Base-by-base conservation (phyloP, 352 stramenopile species). In the Pythium brachiatum region DNA sequence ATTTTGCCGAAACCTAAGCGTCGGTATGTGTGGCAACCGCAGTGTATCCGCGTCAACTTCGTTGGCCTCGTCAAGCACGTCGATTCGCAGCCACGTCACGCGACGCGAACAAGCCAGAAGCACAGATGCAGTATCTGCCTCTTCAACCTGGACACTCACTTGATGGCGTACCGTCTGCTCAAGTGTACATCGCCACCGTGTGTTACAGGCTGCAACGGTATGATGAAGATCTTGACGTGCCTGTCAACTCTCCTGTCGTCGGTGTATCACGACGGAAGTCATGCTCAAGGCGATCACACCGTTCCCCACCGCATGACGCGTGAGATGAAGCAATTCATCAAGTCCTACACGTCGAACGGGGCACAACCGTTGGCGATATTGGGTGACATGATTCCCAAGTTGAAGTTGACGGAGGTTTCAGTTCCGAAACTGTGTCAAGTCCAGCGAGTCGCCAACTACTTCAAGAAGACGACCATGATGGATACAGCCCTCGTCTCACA, bases 391-490 rank as follows among this genome's bases (percentile, higher is more conserved):
- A 50, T 50, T 11, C 20, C n/a, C 2, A 50, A 50, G 20, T 29
- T 50, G 20, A 50, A 50, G 43, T 29, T 50, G 20, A 50, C n/a
- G 2, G 43, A 50, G 2, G 21, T 50, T 18, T 29, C 43, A n/a
- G 43, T 11, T 27, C 43, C 43, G 2, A 26, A 6, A 29, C 16
- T 50, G 20, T 26, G 43, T 50, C 43, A 50, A 50, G 43, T 26
- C 20, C 43, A 50, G 9, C 43, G 43, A 8, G 43, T 29, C 43
- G 43, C 43, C 16, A 29, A 50, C 43, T 50, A 50, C 43, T 18
- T 7, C 43, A 50, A 50, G 39, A 50, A 50, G 43, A 50, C 16
- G 43, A 50, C 43, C n/a, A 18, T 50, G 3, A 50, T 50, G 43
- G 43, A 29, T 2, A 50, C 8, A 3, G 8, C 43, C 2, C 43